Percentiles rank a stretch among this genome's conserved stretches.
phyloP scores from a whole-genome alignment of 257 asterid genomes.

The Solanum phureja region DNA sequence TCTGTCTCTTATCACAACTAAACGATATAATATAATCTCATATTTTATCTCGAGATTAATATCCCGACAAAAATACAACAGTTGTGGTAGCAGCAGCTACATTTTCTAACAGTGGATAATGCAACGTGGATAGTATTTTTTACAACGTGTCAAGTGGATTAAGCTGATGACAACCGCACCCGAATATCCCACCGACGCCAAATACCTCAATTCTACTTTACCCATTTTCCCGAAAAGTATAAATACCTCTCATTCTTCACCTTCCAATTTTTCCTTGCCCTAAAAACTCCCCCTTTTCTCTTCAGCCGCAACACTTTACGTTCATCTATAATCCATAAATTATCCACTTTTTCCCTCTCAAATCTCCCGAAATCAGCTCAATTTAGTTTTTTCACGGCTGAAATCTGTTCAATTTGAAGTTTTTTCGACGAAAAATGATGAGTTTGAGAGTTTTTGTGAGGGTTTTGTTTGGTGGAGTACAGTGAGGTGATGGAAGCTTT shows the following conservation, averaged over 20 bases:
- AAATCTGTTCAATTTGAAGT: not conserved
- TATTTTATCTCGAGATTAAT: not conserved
- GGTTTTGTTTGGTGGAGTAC: constrained; percentile 4
- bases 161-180: not conserved
- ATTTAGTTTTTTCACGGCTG: constrained; percentile 14
- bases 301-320: constrained; percentile 21
- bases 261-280: constrained; percentile 23
- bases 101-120: constrained; percentile 1
- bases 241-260: constrained; percentile 26
- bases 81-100: not conserved
- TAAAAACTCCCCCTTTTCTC: constrained; percentile 2
- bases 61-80: not conserved
- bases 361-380: not conserved
- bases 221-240: constrained; percentile 49
- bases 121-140: not conserved
- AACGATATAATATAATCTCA: not conserved
- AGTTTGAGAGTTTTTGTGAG: constrained; percentile 10
- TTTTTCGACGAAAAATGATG: constrained; percentile 8
- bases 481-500: constrained; percentile 25
- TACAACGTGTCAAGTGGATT: constrained; percentile 17
- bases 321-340: not conserved
- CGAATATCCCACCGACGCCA: constrained; percentile 23
- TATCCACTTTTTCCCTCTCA: not conserved
- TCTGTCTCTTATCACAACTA: not conserved
- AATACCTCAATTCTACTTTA: constrained; percentile 8